Evolutionary conservation across 176 grass and related monocot species (phyloP).

Genomic region (Panicum miliaceum): DNA sequence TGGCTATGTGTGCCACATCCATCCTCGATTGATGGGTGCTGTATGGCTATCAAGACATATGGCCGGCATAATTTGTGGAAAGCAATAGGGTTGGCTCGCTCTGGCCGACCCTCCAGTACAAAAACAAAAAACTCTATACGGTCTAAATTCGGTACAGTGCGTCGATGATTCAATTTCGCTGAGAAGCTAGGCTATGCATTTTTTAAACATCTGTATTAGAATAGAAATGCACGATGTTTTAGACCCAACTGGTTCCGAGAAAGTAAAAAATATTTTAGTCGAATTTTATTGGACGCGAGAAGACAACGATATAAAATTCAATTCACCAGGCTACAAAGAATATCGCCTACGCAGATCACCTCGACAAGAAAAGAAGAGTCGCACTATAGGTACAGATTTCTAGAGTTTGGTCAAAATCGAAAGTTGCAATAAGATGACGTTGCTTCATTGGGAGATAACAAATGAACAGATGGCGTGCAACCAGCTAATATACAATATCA

Average conservation of each 20-base stretch:
- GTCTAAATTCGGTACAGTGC: no score
- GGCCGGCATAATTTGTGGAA: constrained; percentile 90
- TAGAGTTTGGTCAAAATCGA: neutral
- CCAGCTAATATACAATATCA: constrained; percentile 51
- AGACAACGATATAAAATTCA: neutral
- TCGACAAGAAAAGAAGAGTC: neutral
- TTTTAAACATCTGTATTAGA: no score
- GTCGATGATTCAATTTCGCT: no score
- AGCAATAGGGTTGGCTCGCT: constrained; percentile 70
- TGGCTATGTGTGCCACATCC: constrained; percentile 93
- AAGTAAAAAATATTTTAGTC: neutral
- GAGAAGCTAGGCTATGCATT: no score
- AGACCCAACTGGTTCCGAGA: neutral
- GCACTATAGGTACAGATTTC: neutral
- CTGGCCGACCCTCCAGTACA: constrained; percentile 61
- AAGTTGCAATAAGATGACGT: constrained; percentile 4
- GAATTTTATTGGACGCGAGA: constrained; percentile 26
- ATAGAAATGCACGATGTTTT: no score
- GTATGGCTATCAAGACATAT: constrained; percentile 99
- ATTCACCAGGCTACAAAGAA: neutral
- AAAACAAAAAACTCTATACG: neutral
- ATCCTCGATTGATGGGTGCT: constrained; percentile 72
- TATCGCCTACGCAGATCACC: neutral
- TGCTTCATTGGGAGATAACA: constrained; percentile 32
- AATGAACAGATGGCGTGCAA: constrained; percentile 29